Base-by-base conservation (phyloP, 208 protist genomes). In the Leishmania gerbilli region DNA sequence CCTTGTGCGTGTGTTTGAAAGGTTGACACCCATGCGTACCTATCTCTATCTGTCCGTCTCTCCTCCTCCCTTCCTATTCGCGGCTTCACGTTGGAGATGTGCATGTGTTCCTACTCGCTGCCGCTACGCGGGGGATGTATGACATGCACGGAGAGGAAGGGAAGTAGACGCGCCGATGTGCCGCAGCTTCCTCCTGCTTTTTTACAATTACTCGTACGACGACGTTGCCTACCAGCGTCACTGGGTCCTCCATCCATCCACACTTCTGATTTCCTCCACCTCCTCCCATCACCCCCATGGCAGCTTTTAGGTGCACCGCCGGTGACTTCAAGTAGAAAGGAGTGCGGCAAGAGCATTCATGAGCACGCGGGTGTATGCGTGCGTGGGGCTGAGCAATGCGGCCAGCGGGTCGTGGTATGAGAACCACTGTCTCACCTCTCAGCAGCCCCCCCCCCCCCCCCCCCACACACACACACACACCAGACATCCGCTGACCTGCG, bases 111-210 rank as follows among this genome's bases (percentile, higher is more conserved):
- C n/a, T 5, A 37, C 62, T 67, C 15, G 31, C n/a, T 67, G 62
- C 31, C 31, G 4, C 62, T 67, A 19, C 4, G 31, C 62, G 27
- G 31, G 24, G 31, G 13, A 40, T 67, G 31, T 40, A 17, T 19
- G 11, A 2, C 13, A n/a, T 21, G 62, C 27, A 40, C 11, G 31
- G 27, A 64, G 58, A 64, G 27, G 56, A 68, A 77, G 34, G 53
- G 15, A 45, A 1, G 15, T 47, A 3, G 37, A 31, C 31, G 37
- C 56, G 34, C 49, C 34, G 31, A 8, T 47, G 49, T 53, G 74
- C n/a, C 9, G 27, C 49, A 60, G 42, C n/a, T 58, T 79, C 74
- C 58, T 40, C 60, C n/a, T 85, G 15, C 65, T 42, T 65, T 19
- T 49, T 79, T 79, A 21, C 9, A 34, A 15, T 69, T 42, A 51